Conservation (phyloP, 805 yeast genomes). For the Nakazawaea holstii region DNA sequence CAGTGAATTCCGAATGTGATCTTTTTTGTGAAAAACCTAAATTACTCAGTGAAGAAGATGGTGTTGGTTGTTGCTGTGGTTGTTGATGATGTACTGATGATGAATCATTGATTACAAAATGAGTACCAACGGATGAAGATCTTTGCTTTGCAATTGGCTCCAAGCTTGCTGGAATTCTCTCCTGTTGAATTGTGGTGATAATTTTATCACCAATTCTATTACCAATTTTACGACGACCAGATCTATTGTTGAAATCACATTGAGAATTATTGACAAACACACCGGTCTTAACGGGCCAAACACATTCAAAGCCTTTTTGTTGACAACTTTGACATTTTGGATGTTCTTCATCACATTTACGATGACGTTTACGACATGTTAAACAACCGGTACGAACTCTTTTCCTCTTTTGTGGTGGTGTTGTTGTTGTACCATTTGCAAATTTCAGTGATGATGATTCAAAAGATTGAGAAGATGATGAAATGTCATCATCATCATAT, state of each 20-base stretch:
- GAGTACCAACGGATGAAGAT: constrained; percentile 1
- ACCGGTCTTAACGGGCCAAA: constrained; percentile 28
- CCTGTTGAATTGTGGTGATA: constrained; percentile 6
- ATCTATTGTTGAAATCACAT: constrained; percentile 16
- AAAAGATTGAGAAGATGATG: background rate
- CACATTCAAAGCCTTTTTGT: constrained; percentile 29
- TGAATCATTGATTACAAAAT: background rate
- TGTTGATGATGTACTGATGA: background rate
- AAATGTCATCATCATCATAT: background rate
- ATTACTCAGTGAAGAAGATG: background rate
- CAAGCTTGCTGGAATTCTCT: constrained; percentile 6
- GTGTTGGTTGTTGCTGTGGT: background rate
- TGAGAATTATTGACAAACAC: constrained; percentile 23
- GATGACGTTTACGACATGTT: constrained; percentile 47
- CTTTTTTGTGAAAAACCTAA: background rate
- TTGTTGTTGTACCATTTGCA: too few relatives aligned
- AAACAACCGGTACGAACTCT: constrained; percentile 41
- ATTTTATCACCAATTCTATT: constrained; percentile 7
- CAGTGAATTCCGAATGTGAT: constrained; percentile 8
- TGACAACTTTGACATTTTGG: constrained; percentile 46
- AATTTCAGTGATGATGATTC: background rate
- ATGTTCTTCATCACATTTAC: constrained; percentile 50
- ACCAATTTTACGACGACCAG: background rate
- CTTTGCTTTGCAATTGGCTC: constrained; percentile 3
- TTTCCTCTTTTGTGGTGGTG: constrained; percentile 17